Evolutionary conservation across 2,329 filamentous ascomycete genomes (phyloP), one percentile per base, ranked within the genome.

Genomic region (Pseudogymnoascus sp.): DNA sequence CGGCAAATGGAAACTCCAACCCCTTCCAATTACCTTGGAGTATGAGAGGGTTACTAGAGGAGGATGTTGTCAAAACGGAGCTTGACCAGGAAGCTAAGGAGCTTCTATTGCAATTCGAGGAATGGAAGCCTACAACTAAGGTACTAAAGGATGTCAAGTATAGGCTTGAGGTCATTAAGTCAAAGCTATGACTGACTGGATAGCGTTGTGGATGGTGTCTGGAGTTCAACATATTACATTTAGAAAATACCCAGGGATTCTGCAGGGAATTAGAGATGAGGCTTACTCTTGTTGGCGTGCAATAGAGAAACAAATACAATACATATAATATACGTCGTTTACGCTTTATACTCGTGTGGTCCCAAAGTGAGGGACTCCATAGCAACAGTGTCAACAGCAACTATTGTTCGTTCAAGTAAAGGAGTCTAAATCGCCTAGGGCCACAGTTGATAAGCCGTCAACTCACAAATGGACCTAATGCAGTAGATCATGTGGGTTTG

Each of bases 141-240:
- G 89, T 89, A 45, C 76, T 99, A 63, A 96, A 94, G 76, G 94
- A 99, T 74, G 92, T 99, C 55, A 96, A 96, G 74, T 97, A 95
- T 74, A 82, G 94, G 65, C 79, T 99, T 18, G 94, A 97, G 76
- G 93, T 88, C 2, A 90, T 99, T 48, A 83, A 90, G 70, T 96
- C 91, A 58, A 95, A 92, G 76, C 77, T 97, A 66, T 73, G 63
- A 69, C 9, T 18, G 9, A 2, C 35, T 12, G 35, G 52, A n/a
- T 33, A 4, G 58, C 13, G 18, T 59, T 25, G 18, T n/a, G 5
- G 33, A 9, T 42, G 33, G 37, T 27, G 58, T 42, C 12, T 40
- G 58, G 58, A 59, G 37, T 37, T 37, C n/a, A 25, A 9, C 58
- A 27, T 31, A n/a, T 39, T 42, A 29, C 7, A 25, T 39, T 60